Percentiles rank a stretch among this genome's conserved stretches.
These are phyloP conservation scores for Gentiana straminea DNA, from an alignment of 257 asterid genomes.

Conservation along the genomic window DNA sequence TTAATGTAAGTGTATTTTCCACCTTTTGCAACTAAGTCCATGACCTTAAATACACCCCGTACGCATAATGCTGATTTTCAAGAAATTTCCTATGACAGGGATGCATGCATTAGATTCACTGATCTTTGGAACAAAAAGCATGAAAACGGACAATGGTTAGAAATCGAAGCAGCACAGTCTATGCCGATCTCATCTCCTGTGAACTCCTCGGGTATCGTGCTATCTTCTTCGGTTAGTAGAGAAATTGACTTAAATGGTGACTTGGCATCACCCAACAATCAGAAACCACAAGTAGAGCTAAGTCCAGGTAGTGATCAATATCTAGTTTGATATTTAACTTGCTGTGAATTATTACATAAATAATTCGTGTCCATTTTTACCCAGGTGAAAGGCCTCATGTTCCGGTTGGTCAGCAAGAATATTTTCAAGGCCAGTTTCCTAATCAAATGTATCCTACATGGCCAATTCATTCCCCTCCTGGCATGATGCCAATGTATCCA, in stretches of 20 bases:
- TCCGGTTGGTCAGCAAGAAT: slow-evolving; percentile 52
- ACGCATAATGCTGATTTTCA: slow-evolving; percentile 4
- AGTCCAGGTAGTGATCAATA: slow-evolving; percentile 33
- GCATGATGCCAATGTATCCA: slow-evolving; percentile 55
- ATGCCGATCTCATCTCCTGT: slow-evolving; percentile 42
- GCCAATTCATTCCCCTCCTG: slow-evolving; percentile 64
- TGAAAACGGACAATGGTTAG: slow-evolving; percentile 93
- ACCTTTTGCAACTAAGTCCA: slow-evolving; percentile 7
- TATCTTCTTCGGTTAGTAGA: slow-evolving; percentile 38
- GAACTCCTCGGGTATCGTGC: slow-evolving; percentile 54
- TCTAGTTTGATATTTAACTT: slow-evolving; percentile 4
- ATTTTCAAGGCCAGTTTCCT: slow-evolving; percentile 65
- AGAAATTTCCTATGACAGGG: slow-evolving; percentile 39
- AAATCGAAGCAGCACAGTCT: slow-evolving; percentile 64
- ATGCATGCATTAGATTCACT: slow-evolving; percentile 73
- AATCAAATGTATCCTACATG: slow-evolving; percentile 69
- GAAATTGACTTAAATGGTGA: slow-evolving; percentile 39
- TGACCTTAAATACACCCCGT: neutral
- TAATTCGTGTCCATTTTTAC: slow-evolving; percentile 14
- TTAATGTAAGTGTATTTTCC: slow-evolving; percentile 40
- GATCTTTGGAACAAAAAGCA: slow-evolving; percentile 85
- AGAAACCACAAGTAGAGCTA: slow-evolving; percentile 26
- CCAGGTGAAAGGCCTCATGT: slow-evolving; percentile 32
- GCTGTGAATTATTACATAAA: neutral
- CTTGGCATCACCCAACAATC: slow-evolving; percentile 35